A percentile compares a stretch with the other conserved stretches of the same genome.
Conservation (phyloP, 1,284 basidiomycete species). For the Ceratobasidium sp. region DNA sequence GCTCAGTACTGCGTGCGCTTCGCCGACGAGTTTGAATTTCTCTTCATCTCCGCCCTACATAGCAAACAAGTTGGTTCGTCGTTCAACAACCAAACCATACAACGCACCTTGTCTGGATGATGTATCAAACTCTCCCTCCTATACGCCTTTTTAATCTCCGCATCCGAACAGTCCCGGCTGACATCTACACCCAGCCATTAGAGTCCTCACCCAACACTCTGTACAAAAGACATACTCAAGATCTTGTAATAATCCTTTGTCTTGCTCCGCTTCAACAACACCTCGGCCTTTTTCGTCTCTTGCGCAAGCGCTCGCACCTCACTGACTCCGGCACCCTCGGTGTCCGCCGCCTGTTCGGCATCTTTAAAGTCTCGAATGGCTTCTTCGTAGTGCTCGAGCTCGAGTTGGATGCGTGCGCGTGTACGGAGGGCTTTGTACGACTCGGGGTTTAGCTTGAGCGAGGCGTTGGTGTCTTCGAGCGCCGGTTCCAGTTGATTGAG, state of each 20-base stretch:
- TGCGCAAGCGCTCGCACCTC: conserved; percentile 71
- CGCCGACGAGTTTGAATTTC: conserved; percentile 84
- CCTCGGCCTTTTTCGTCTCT: conserved; percentile 82
- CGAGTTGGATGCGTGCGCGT: conserved; percentile 80
- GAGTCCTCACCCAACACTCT: conserved; percentile 55
- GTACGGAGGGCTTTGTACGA: conserved; percentile 89
- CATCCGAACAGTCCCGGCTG: conserved; percentile 67
- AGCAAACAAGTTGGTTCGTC: not conserved
- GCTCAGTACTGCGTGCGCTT: conserved; percentile 80
- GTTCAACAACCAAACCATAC: not conserved
- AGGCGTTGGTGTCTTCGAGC: conserved; percentile 74
- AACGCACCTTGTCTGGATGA: conserved; percentile 81
- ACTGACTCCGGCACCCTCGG: conserved; percentile 66
- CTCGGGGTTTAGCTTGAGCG: conserved; percentile 69
- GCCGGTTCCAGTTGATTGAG: conserved; percentile 73
- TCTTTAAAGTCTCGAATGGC: conserved; percentile 80
- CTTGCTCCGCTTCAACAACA: conserved; percentile 81
- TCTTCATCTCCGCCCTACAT: conserved; percentile 62
- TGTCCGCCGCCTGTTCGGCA: conserved; percentile 73
- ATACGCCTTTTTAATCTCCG: conserved; percentile 84
- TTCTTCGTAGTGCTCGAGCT: conserved; percentile 78
- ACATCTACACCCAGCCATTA: conserved; percentile 55
- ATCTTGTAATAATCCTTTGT: conserved; percentile 82
- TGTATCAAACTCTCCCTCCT: conserved; percentile 80
- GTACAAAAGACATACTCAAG: conserved; percentile 44